Conservation (phyloP, 441 rosid genomes). For the Gossypium armourianum region DNA sequence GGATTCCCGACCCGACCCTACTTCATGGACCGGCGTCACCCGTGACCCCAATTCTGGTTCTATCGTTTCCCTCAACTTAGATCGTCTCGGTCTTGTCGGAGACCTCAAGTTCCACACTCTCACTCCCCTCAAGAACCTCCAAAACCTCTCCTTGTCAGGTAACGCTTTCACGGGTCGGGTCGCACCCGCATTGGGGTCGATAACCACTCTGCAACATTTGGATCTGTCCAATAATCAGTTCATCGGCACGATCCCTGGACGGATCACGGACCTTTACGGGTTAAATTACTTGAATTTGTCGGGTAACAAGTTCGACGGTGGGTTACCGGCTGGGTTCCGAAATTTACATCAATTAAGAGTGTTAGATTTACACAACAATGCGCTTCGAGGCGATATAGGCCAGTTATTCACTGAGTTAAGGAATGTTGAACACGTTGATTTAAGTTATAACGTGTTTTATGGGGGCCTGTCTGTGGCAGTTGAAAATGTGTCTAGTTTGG, state of each 20-base stretch:
- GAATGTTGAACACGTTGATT: conserved; percentile 70
- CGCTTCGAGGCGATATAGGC: conserved; percentile 45
- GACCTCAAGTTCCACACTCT: conserved; percentile 70
- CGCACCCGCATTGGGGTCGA: conserved; percentile 67
- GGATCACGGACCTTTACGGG: conserved; percentile 64
- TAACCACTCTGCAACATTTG: conserved; percentile 50
- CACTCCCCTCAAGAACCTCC: conserved; percentile 40
- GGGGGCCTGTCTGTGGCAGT: conserved; percentile 39
- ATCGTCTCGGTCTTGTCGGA: conserved; percentile 51
- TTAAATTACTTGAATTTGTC: conserved; percentile 64
- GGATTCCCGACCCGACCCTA: conserved; percentile 25
- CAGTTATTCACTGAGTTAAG: conserved; percentile 43
- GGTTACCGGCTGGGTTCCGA: conserved; percentile 44
- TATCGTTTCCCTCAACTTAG: conserved; percentile 44
- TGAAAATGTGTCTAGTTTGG: conserved; percentile 56
- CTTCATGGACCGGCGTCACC: conserved; percentile 54
- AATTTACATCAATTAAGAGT: conserved; percentile 66
- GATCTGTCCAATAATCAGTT: conserved; percentile 75
- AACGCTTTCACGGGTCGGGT: conserved; percentile 72
- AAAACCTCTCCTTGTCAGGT: conserved; percentile 57
- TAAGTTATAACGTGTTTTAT: conserved; percentile 54
- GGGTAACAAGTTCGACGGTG: conserved; percentile 50
- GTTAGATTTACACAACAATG: conserved; percentile 58
- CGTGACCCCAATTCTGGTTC: conserved; percentile 41
- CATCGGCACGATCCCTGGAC: conserved; percentile 74